Evolutionary conservation across 768 basidiomycete genomes (phyloP), one percentile per base, ranked within the genome.

Genomic region (Albatrellus ellisii): DNA sequence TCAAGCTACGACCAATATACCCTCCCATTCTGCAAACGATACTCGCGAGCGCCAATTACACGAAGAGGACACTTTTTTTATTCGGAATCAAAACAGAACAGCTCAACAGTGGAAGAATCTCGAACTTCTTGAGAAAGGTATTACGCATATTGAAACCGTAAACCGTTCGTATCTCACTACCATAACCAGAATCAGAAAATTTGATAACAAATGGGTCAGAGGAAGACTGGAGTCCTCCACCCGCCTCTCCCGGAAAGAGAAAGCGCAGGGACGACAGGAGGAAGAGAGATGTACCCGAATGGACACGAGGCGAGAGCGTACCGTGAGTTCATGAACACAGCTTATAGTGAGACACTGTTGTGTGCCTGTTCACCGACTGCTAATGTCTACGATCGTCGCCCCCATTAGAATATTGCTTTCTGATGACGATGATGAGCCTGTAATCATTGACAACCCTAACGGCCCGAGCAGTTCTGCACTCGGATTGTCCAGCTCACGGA

Each of bases 31-130:
- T 18, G 26, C 27, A 9, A 42, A 48, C 39, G 39, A 41, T 26
- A 46, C 42, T 29, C 48, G 43, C 14, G 49, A 29, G 35, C 33
- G 57, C 15, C 57, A 61, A 36, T 58, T 63, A 17, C 56, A 70
- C 9, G 78, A 84, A 44, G 73, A 73, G 38, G 82, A 87, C 56
- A 73, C 71, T 12, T 63, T 73, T 57, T 87, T 86, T 50, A 70
- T 85, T 52, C 71, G 71, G 38, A 88, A 85, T 55, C 64, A 61
- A 33, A 69, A 69, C 45, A 65, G 80, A 39, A 72, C 72, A 4
- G 54, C 63, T 4, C 61, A 68, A 39, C 62, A 68, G 3, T 84
- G 83, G 79, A 72, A 65, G 53, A 68, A 67, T 44, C 56, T 87
- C 31, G 69, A 76, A 20, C 62, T 72, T 53, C 58, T 69, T 11